Percentiles rank a stretch among this genome's conserved stretches.
Conservation (phyloP, 2,329 filamentous ascomycete species). For the Claviceps lovelessii region DNA sequence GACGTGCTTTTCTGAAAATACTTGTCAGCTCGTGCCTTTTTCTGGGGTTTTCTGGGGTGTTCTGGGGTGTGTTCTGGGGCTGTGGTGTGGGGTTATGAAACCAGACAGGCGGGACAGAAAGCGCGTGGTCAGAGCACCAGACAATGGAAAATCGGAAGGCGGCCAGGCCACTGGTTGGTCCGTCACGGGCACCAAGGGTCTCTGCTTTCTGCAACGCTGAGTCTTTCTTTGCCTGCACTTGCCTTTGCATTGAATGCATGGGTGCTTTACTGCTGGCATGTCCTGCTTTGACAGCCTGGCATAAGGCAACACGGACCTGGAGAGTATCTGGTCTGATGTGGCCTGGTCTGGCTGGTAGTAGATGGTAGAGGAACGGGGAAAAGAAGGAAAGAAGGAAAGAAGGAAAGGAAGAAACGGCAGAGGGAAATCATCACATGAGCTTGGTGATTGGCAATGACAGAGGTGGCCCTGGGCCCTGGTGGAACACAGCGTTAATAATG, state of each 20-base stretch:
- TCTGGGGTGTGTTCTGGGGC: background rate
- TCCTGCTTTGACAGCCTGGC: background rate
- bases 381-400: too few species aligned
- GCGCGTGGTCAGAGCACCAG: background rate
- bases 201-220: background rate
- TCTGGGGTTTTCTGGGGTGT: slow-evolving; percentile 5
- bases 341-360: too few species aligned
- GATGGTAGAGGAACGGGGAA: too few species aligned
- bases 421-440: too few species aligned
- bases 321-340: too few species aligned
- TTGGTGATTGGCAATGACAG: too few species aligned
- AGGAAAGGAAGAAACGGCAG: too few species aligned
- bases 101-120: too few species aligned
- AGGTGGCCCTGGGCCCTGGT: too few species aligned
- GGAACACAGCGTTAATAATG: background rate
- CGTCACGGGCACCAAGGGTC: background rate
- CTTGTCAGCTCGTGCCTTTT: background rate
- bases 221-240: background rate
- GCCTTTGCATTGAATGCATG: slow-evolving; percentile 24
- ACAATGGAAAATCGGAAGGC: background rate
- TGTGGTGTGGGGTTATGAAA: background rate
- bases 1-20: slow-evolving; percentile 18
- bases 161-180: background rate
- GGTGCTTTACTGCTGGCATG: slow-evolving; percentile 21
- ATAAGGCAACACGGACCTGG: too few species aligned